Evolutionary conservation across 2,329 filamentous ascomycete species (phyloP).

Genomic region (Colletotrichum tamarilloi): DNA sequence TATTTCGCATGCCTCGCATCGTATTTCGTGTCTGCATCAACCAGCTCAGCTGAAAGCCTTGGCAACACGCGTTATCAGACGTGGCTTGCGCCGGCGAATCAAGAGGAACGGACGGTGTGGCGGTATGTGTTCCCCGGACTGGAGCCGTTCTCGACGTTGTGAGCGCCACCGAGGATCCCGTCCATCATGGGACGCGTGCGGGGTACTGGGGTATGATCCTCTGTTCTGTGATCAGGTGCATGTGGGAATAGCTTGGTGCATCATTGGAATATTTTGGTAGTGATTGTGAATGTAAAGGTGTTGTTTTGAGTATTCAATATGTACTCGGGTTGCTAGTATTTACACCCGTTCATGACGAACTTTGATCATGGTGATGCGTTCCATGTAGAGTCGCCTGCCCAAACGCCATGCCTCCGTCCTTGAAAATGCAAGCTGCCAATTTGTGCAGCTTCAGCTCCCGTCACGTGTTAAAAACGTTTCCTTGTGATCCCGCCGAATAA

Average conservation of each 20-base stretch:
- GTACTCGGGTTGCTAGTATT: background rate
- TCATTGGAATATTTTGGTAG: background rate
- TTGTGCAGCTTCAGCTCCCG: constrained; percentile 6
- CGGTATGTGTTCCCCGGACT: background rate
- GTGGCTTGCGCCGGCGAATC: background rate
- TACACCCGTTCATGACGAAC: background rate
- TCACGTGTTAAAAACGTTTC: background rate
- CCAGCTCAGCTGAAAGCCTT: background rate
- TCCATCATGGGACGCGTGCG: constrained; percentile 31
- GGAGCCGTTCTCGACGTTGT: background rate
- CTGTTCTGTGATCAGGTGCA: background rate
- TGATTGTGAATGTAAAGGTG: background rate
- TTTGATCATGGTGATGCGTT: constrained; percentile 7
- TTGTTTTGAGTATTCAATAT: background rate
- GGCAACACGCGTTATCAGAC: background rate
- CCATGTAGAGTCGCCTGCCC: background rate
- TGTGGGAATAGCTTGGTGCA: background rate
- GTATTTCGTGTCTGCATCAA: constrained; percentile 26
- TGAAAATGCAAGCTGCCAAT: constrained; percentile 4
- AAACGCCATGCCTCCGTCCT: constrained; percentile 14
- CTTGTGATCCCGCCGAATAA: background rate
- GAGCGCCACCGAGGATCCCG: constrained; percentile 2
- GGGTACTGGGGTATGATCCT: constrained; percentile 26
- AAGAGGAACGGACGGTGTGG: background rate
- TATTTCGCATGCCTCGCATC: background rate